Conservation (phyloP, 768 basidiomycete species). For the Lactarius vividus region DNA sequence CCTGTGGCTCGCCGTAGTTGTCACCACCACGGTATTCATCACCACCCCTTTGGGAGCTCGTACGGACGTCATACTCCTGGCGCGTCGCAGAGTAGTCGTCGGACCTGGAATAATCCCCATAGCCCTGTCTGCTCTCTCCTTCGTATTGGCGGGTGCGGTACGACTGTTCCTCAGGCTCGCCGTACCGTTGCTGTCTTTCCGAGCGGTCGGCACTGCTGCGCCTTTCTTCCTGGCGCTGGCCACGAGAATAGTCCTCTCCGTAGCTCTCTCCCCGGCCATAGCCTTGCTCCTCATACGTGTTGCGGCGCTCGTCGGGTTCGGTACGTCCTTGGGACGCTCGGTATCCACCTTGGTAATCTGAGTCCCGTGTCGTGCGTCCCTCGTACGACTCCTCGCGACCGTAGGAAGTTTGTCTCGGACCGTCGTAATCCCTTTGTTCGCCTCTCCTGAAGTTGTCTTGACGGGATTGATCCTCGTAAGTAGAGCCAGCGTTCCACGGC, state of each 20-base stretch:
- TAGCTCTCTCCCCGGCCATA: not conserved
- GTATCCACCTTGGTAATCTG: slow-evolving; percentile 5
- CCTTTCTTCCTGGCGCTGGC: not conserved
- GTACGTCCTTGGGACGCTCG: not conserved
- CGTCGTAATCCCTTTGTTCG: slow-evolving; percentile 1
- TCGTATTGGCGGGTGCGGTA: slow-evolving; percentile 5
- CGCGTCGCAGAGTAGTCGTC: not conserved
- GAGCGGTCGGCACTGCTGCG: not conserved
- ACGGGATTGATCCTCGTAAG: not conserved
- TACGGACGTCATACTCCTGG: not conserved
- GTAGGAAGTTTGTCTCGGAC: not conserved
- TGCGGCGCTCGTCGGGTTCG: not conserved
- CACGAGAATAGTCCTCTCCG: not conserved
- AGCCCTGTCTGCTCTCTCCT: not conserved
- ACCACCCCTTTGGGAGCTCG: slow-evolving; percentile 9
- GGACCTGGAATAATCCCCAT: not conserved
- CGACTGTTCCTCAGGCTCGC: slow-evolving; percentile 14
- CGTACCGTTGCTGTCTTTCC: slow-evolving; percentile 12
- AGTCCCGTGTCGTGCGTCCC: not conserved
- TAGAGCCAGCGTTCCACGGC: not conserved
- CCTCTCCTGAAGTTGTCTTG: not conserved
- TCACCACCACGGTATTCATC: not conserved
- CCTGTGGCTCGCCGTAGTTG: slow-evolving; percentile 5
- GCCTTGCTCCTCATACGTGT: not conserved
- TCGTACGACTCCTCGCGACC: slow-evolving; percentile 2